Conservation (phyloP, 2,329 filamentous ascomycete genomes). For the Helotiales sp. region DNA sequence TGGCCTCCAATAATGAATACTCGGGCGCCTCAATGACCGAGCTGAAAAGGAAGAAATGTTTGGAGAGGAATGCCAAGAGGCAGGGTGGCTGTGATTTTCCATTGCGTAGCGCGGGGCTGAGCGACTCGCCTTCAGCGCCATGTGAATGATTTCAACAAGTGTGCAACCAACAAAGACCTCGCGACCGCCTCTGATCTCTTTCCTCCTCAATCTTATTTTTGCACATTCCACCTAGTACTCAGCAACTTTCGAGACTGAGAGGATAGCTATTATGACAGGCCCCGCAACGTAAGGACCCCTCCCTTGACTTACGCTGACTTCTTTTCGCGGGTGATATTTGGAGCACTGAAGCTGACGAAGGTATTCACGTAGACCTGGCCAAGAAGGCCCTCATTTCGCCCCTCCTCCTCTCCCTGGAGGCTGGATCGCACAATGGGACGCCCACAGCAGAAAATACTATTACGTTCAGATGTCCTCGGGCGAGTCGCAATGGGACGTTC, state of each 20-base stretch:
- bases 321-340: background rate
- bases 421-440: constrained; percentile 72
- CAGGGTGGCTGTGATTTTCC: constrained; percentile 1
- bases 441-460: constrained; percentile 64
- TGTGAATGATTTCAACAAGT: background rate
- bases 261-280: constrained; percentile 28
- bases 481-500: constrained; percentile 72
- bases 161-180: background rate
- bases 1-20: background rate
- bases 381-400: constrained; percentile 36
- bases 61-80: background rate
- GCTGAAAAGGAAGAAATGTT: background rate
- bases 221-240: background rate
- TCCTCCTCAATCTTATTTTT: background rate
- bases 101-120: constrained; percentile 3
- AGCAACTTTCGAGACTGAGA: background rate
- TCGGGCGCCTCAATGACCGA: background rate
- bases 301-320: background rate
- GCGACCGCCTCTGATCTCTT: background rate
- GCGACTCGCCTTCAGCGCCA: background rate
- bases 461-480: constrained; percentile 73
- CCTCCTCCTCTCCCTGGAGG: constrained; percentile 63
- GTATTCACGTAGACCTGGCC: constrained; percentile 29
- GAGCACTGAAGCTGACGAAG: constrained; percentile 11
- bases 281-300: constrained; percentile 29